Base-by-base conservation (phyloP, 805 yeast species). In the Saccharomycopsis guyanensis region DNA sequence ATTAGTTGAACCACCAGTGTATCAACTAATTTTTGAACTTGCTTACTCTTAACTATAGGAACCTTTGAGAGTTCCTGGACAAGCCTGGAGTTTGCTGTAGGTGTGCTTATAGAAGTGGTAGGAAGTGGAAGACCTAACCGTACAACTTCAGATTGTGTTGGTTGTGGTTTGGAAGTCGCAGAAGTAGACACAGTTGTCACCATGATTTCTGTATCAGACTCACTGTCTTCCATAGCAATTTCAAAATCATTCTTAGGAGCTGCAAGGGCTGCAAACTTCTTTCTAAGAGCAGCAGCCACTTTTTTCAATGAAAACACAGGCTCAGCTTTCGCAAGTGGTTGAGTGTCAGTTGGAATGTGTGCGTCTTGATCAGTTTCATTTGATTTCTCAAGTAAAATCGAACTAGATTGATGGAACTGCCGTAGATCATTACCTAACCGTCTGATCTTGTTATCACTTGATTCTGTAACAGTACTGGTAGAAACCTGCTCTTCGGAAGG, bases 191-290 rank as follows among this genome's bases (percentile, higher is more conserved):
- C n/a, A n/a, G n/a, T n/a, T n/a, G 19, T 15, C 5, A 33, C 37
- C 6, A 15, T 12, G 20, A 15, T 19, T 22, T 45, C 50, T 25
- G 43, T 58, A 3, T 46, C 57, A 1, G 58, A 60, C 12, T 57
- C 63, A 2, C 63, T 68, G 3, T 63, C 68, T 23, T 61, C 62
- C 3, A 61, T 50, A 1, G 59, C 54, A 6, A 73, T 59, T 46
- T 73, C 76, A 51, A 69, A 73, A 42, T 73, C 75, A 50, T 74
- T 72, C 49, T 62, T 63, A 0, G 76, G 73, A n/a, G 55, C 46
- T 1, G 76, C 73, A 18, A 71, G 53, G 1, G 50, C 40, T 1
- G 59, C 58, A 33, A 71, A 63, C 38, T 61, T 54, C 50, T 42
- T 22, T 18, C 29, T 40, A 22, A 33, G 32, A 31, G 45, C 52